These are phyloP conservation scores for Chaetomiaceae sp. DNA, from an alignment of 2,329 filamentous ascomycete genomes.

Conservation along the genomic window DNA sequence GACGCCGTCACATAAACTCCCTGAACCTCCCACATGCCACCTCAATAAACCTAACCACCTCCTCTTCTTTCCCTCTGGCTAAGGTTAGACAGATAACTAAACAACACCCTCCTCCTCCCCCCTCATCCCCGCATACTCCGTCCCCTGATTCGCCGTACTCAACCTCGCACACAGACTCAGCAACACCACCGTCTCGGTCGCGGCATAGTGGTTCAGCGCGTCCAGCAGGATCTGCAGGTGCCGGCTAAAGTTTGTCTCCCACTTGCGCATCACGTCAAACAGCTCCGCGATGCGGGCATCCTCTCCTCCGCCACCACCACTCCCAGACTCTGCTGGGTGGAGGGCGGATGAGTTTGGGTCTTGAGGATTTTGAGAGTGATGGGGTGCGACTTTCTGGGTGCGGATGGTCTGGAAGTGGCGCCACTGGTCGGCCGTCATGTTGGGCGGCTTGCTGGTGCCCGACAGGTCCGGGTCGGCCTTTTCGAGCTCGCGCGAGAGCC, in stretches of 20 bases:
- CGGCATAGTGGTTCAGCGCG: conserved; percentile 93
- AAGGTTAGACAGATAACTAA: background rate
- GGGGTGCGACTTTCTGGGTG: conserved; percentile 32
- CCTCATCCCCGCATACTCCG: conserved; percentile 56
- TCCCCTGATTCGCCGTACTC: conserved; percentile 76
- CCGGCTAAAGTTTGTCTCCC: conserved; percentile 87
- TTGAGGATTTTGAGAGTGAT: too few species aligned
- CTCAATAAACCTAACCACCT: background rate
- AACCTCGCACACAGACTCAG: conserved; percentile 80
- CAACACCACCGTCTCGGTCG: conserved; percentile 92
- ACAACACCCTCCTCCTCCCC: conserved; percentile 50
- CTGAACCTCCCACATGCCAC: too few species aligned
- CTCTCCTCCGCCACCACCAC: conserved; percentile 32
- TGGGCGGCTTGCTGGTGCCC: conserved; percentile 50
- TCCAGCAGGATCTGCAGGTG: conserved; percentile 93
- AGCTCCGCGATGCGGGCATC: conserved; percentile 64
- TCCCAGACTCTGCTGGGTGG: conserved; percentile 19
- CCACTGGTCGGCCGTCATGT: conserved; percentile 61
- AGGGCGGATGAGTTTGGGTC: conserved; percentile 19
- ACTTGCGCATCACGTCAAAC: conserved; percentile 82
- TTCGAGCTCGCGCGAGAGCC: conserved; percentile 78
- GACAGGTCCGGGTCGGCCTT: conserved; percentile 77
- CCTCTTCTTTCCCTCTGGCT: too few species aligned
- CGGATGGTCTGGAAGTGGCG: conserved; percentile 49
- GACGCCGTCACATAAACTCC: too few species aligned